Evolutionary conservation across 495 filamentous ascomycete species (phyloP).

Genomic region (Amniculicola lignicola): DNA sequence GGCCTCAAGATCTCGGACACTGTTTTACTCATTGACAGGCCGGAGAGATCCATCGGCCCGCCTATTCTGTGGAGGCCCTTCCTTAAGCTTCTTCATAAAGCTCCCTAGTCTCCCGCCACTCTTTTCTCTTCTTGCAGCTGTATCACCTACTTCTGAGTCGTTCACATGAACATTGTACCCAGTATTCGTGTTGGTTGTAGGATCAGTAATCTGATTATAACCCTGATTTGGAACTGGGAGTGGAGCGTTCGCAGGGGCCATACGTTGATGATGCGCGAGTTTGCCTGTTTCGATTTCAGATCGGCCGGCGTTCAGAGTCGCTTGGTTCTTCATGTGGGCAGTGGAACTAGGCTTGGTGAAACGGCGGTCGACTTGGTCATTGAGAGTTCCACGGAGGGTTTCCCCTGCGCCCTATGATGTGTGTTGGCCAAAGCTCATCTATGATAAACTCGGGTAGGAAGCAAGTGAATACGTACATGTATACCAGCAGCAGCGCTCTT

Average conservation of each 20-base stretch:
- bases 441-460: no score
- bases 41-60: constrained; percentile 7
- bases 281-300: constrained; percentile 27
- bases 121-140: background rate
- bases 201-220: background rate
- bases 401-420: constrained; percentile 27
- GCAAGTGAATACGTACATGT: constrained; percentile 22
- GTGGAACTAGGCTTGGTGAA: constrained; percentile 8
- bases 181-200: background rate
- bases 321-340: constrained; percentile 17
- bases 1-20: no score
- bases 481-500: constrained; percentile 32
- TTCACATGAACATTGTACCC: background rate
- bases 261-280: constrained; percentile 7
- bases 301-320: constrained; percentile 16
- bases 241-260: background rate
- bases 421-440: background rate
- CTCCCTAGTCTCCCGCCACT: constrained; percentile 16
- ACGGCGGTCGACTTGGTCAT: constrained; percentile 21
- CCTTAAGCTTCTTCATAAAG: constrained; percentile 23
- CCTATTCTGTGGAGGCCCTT: constrained; percentile 4
- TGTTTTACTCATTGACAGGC: constrained; percentile 29
- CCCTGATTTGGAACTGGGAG: background rate
- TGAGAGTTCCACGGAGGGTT: constrained; percentile 31
- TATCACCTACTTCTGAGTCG: background rate